Conservation (phyloP, 176 grass and related monocot species). For the Dactylis glomerata region DNA sequence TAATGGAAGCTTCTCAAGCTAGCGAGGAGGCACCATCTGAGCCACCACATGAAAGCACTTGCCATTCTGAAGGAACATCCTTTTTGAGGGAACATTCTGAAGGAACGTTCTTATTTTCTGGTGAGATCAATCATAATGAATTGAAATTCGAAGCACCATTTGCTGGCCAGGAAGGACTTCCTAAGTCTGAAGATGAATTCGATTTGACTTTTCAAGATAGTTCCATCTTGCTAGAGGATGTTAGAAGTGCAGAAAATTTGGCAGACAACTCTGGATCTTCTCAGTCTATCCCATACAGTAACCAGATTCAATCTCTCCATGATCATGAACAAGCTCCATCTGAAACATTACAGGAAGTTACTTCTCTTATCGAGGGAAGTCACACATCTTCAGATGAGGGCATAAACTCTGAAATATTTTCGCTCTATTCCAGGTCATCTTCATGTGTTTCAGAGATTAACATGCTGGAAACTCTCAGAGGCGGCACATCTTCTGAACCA, state of each 20-base stretch:
- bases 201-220: neutral
- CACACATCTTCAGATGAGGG: constrained; percentile 24
- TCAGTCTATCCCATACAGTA: constrained; percentile 9
- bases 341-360: neutral
- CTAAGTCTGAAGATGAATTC: constrained; percentile 13
- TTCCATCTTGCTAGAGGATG: constrained; percentile 20
- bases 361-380: constrained; percentile 16
- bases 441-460: constrained; percentile 41
- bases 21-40: neutral
- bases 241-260: constrained; percentile 14
- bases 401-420: constrained; percentile 31
- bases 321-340: constrained; percentile 1
- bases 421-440: constrained; percentile 44
- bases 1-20: neutral
- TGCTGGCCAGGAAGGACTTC: neutral
- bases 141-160: neutral
- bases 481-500: neutral
- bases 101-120: neutral
- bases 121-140: constrained; percentile 2
- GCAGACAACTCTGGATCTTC: neutral
- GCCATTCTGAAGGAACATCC: constrained; percentile 5
- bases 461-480: constrained; percentile 11
- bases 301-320: neutral
- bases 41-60: neutral
- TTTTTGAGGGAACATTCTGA: no score